These are phyloP conservation scores for Colletotrichum orbiculare DNA, from an alignment of 2,329 filamentous ascomycete genomes.

Conservation along the genomic window DNA sequence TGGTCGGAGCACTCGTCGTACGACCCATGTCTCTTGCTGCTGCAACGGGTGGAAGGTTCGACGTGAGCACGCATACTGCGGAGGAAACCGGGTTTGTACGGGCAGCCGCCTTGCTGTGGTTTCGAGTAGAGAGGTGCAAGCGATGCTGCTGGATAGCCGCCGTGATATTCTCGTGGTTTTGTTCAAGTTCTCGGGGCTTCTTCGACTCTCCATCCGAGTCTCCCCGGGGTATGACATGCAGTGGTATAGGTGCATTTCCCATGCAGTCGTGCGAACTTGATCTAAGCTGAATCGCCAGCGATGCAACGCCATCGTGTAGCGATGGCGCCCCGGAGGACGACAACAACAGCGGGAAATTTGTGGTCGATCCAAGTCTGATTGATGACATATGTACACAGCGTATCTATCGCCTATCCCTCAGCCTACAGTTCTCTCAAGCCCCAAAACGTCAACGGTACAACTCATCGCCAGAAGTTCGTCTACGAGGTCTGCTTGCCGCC, in stretches of 20 bases:
- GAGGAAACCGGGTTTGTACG: neutral
- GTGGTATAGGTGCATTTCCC: too few species aligned
- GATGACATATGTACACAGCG: slow-evolving; percentile 40
- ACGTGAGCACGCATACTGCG: neutral
- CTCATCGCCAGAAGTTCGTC: slow-evolving; percentile 1
- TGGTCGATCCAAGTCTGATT: slow-evolving; percentile 35
- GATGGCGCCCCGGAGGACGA: neutral
- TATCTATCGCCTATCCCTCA: slow-evolving; percentile 31
- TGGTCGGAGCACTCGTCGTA: neutral
- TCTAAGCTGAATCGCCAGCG: too few species aligned
- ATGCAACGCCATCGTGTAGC: too few species aligned
- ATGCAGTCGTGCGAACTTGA: too few species aligned
- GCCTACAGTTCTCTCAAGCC: slow-evolving; percentile 26
- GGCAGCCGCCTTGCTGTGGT: slow-evolving; percentile 2
- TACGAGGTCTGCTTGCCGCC: slow-evolving; percentile 37
- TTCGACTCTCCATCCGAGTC: too few species aligned
- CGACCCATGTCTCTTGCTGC: slow-evolving; percentile 10
- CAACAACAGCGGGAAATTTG: slow-evolving; percentile 5
- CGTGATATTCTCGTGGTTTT: too few species aligned
- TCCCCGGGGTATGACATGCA: too few species aligned
- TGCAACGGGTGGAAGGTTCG: neutral
- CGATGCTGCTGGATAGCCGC: neutral
- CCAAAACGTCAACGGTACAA: slow-evolving; percentile 12
- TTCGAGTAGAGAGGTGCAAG: slow-evolving; percentile 1
- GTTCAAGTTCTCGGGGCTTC: too few species aligned